phyloP scores from a whole-genome alignment of 2,329 filamentous ascomycete species.

The Paecilomyces variotii region DNA sequence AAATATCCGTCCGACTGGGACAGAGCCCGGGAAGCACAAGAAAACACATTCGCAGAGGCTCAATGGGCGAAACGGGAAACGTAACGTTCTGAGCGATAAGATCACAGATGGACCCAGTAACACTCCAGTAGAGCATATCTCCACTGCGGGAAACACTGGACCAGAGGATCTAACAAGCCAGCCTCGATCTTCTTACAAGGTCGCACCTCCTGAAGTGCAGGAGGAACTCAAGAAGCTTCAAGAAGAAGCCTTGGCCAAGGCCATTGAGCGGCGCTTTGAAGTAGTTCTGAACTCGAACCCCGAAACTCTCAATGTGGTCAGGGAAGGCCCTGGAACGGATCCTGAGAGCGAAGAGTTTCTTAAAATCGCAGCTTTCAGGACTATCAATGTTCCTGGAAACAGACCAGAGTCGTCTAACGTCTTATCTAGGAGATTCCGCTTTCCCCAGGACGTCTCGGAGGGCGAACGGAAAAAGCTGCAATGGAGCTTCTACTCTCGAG shows the following conservation, averaged over 20 bases:
- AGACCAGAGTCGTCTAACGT: not conserved
- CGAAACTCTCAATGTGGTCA: conserved; percentile 14
- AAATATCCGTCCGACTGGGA: not conserved
- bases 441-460: not conserved
- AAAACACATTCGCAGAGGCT: not conserved
- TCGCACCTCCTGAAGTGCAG: conserved; percentile 6
- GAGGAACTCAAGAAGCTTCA: conserved; percentile 15
- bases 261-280: conserved; percentile 7
- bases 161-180: not conserved
- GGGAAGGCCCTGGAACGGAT: conserved; percentile 21
- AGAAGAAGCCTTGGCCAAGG: conserved; percentile 10
- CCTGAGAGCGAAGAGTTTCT: conserved; percentile 12
- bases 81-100: not conserved
- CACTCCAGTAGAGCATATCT: not conserved
- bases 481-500: conserved; percentile 9
- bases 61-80: not conserved
- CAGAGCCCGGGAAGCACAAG: not conserved
- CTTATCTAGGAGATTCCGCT: not conserved
- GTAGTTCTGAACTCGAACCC: conserved; percentile 7
- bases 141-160: not conserved
- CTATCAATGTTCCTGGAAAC: not conserved
- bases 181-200: not conserved
- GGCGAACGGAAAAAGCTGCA: conserved; percentile 2
- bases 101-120: not conserved
- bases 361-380: conserved; percentile 5